Percentiles rank a stretch among this genome's conserved stretches.
Evolutionary conservation across 345 rosid genomes (phyloP).

Genomic region (Citrus sp.): DNA sequence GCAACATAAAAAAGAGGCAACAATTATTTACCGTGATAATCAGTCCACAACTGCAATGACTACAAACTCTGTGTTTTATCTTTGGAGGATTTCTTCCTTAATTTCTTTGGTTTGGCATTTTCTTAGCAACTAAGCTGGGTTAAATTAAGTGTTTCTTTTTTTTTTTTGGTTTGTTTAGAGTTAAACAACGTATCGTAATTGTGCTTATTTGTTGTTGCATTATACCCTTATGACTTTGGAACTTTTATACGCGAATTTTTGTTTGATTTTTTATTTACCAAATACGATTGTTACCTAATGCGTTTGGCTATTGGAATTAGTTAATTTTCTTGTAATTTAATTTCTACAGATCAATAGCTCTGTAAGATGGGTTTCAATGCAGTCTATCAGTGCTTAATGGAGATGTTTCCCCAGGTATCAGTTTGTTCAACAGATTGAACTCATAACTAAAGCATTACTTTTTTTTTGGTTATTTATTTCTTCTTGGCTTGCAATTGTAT

Average conservation of each 20-base stretch:
- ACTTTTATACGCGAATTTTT: neutral
- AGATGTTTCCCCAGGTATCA: conserved; percentile 72
- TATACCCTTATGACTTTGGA: neutral
- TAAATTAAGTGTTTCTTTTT: neutral
- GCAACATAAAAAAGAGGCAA: neutral
- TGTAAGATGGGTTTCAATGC: conserved; percentile 50
- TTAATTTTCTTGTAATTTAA: neutral
- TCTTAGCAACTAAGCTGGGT: neutral
- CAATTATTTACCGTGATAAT: neutral
- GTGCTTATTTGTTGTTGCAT: neutral
- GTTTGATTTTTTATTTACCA: neutral
- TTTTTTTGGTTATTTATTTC: neutral
- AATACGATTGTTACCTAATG: neutral
- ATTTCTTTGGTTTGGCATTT: neutral
- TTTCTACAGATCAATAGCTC: conserved; percentile 18
- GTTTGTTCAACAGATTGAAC: neutral
- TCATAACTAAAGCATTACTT: neutral
- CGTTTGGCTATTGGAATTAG: neutral
- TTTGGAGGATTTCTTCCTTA: neutral
- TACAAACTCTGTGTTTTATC: neutral
- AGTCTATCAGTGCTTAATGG: conserved; percentile 55
- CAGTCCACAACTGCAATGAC: neutral
- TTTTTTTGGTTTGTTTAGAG: neutral
- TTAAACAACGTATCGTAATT: neutral
- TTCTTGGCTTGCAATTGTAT: too few relatives aligned